These are phyloP conservation scores for Draba incana DNA, from an alignment of 345 rosid genomes.

Conservation along the genomic window DNA sequence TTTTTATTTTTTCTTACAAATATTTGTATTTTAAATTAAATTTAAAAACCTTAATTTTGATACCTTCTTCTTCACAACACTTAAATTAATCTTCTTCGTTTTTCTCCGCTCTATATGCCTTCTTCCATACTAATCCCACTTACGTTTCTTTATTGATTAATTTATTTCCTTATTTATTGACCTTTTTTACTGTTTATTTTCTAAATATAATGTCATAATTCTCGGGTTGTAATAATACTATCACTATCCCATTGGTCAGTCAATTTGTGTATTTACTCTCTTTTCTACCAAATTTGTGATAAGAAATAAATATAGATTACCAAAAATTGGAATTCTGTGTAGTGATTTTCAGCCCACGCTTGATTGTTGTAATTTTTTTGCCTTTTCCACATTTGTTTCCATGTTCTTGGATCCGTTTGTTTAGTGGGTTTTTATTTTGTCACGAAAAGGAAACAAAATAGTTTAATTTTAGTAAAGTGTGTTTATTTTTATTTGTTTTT, in stretches of 20 bases:
- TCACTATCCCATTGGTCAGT: background rate
- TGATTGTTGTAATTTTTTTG: slow-evolving; percentile 29
- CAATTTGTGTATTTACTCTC: slow-evolving; percentile 4
- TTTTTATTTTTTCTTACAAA: background rate
- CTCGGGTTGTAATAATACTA: background rate
- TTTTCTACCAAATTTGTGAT: background rate
- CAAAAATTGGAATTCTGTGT: slow-evolving; percentile 1
- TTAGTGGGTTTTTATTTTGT: slow-evolving; percentile 33
- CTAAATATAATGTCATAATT: background rate
- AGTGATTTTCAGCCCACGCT: slow-evolving; percentile 37
- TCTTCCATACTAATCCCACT: slow-evolving; percentile 34
- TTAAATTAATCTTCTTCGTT: slow-evolving; percentile 16
- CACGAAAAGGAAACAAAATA: background rate
- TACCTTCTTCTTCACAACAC: slow-evolving; percentile 45
- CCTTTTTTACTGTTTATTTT: background rate
- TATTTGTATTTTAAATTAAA: background rate
- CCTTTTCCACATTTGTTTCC: slow-evolving; percentile 35
- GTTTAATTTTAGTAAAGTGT: slow-evolving; percentile 21
- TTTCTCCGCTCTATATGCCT: slow-evolving; percentile 1
- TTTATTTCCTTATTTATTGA: slow-evolving; percentile 6
- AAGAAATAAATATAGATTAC: slow-evolving; percentile 1
- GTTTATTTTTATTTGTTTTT: slow-evolving; percentile 1
- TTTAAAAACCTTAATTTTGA: background rate
- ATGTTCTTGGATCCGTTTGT: slow-evolving; percentile 41
- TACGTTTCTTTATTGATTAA: background rate